phyloP scores from a whole-genome alignment of 352 stramenopile genomes.

The Phytophthora gonapodyides region DNA sequence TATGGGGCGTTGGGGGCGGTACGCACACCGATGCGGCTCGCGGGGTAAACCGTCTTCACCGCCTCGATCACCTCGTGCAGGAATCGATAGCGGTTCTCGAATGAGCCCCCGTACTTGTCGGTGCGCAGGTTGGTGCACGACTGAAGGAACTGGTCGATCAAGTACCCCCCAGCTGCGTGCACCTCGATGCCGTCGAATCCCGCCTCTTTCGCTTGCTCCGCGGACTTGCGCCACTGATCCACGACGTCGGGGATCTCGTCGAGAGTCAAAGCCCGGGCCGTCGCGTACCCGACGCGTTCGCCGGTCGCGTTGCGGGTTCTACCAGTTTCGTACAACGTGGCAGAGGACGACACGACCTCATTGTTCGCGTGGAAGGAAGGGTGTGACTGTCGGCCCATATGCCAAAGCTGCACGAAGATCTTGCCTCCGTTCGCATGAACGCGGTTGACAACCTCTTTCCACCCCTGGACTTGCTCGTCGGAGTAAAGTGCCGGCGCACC shows the following conservation, averaged over 20 bases:
- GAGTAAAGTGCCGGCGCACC: slow-evolving; percentile 47
- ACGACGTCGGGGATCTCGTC: slow-evolving; percentile 51
- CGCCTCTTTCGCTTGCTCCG: slow-evolving; percentile 58
- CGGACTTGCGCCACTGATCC: slow-evolving; percentile 66
- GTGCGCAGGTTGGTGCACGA: slow-evolving; percentile 63
- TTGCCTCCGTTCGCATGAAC: slow-evolving; percentile 76
- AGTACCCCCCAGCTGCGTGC: slow-evolving; percentile 87
- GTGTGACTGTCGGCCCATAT: slow-evolving; percentile 71
- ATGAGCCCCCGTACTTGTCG: slow-evolving; percentile 77
- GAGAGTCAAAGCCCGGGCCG: slow-evolving; percentile 23
- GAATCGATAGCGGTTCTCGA: slow-evolving; percentile 78
- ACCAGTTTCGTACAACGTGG: slow-evolving; percentile 20
- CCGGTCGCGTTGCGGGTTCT: slow-evolving; percentile 34
- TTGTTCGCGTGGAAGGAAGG: slow-evolving; percentile 51
- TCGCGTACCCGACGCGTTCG: slow-evolving; percentile 19
- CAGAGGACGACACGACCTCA: slow-evolving; percentile 51
- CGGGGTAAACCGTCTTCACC: slow-evolving; percentile 32
- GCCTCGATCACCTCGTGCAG: slow-evolving; percentile 63
- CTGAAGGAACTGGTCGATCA: slow-evolving; percentile 73
- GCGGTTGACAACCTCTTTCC: slow-evolving; percentile 54
- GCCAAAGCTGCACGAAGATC: slow-evolving; percentile 87
- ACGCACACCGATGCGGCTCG: slow-evolving; percentile 36
- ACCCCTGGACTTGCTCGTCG: slow-evolving; percentile 39
- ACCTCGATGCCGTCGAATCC: slow-evolving; percentile 56
- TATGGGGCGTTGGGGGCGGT: slow-evolving; percentile 34